Evolutionary conservation across 441 rosid species (phyloP), one percentile per base, ranked within the genome.

Genomic region (Erodium texanum): DNA sequence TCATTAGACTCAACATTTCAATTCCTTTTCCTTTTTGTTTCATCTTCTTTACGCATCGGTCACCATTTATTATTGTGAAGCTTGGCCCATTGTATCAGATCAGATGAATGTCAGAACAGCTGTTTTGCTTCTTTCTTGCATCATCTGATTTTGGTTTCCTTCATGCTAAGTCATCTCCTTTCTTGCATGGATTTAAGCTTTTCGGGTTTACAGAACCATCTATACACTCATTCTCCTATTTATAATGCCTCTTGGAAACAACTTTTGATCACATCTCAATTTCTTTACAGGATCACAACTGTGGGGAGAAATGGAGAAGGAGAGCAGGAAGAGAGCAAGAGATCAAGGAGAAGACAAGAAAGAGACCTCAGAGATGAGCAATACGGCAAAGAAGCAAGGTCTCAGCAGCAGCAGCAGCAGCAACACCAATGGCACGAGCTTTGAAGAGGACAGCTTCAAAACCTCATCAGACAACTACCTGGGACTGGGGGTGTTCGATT

Each of bases 401-500:
- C 72, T 19, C 0, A 20, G 43, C 43, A 32, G 7, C 36, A 32
- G 5, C 36, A 38, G 7, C 43, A 38, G 10, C 43, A 38, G 29
- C n/a, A n/a, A n/a, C n/a, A n/a, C n/a, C n/a, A n/a, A 34, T 34
- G 38, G 8, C 9, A 34, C 6, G 52, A 45, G 68, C 0, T 50
- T 65, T 1, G 56, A 63, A 16, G 34, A 58, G 1, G 76, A 68
- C 7, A 68, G 66, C 41, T 65, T 45, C 52, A 45, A 62, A 29
- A 67, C 41, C 41, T 58, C 64, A 15, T 63, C 70, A 18, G 78
- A 76, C 14, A 74, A 65, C 7, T 7, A 66, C 18, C 66, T 70
- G 68, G 76, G 58, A 18, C 70, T 74, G 2, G 85, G 87, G 45
- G 96, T 87, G 20, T 87, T 85, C 50, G 96, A 87, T 74, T 87